phyloP scores from a whole-genome alignment of 208 protist genomes.

The Acanthamoeba lugdunensis region DNA sequence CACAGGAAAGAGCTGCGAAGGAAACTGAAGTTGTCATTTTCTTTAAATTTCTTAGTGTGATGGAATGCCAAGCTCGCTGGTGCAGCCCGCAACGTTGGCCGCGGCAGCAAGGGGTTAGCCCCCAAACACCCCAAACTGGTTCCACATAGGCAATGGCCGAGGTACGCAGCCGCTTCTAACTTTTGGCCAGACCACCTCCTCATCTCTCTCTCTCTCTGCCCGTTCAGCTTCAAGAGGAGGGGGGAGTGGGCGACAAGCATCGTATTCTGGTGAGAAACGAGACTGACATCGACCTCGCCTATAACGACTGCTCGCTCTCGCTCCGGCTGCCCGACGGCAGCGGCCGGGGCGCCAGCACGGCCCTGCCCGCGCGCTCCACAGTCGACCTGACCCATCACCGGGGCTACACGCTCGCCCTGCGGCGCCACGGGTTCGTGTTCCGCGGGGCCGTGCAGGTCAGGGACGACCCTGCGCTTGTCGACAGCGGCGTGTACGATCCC shows the following conservation, averaged over 20 bases:
- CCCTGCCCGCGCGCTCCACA: conserved; percentile 24
- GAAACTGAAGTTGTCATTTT: too few species aligned
- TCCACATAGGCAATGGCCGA: too few species aligned
- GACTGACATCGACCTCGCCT: background rate
- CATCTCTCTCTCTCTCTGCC: background rate
- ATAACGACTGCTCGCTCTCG: background rate
- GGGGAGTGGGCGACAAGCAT: background rate
- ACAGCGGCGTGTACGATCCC: background rate
- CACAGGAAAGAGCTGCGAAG: too few species aligned
- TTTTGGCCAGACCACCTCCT: too few species aligned
- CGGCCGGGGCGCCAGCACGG: background rate
- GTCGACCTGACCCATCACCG: conserved; percentile 13
- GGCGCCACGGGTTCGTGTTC: background rate
- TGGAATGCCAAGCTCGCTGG: too few species aligned
- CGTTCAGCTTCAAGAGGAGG: background rate
- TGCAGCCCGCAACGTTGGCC: too few species aligned
- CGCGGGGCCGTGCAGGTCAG: background rate
- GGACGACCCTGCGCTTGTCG: background rate
- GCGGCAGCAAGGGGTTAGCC: too few species aligned
- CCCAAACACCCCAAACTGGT: too few species aligned
- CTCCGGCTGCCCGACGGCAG: background rate
- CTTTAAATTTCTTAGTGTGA: too few species aligned
- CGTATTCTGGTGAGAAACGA: conserved; percentile 1
- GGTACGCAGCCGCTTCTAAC: too few species aligned
- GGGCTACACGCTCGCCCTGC: background rate